Conservation (phyloP, 2,329 filamentous ascomycete species). For the Calonectria leucothoes region DNA sequence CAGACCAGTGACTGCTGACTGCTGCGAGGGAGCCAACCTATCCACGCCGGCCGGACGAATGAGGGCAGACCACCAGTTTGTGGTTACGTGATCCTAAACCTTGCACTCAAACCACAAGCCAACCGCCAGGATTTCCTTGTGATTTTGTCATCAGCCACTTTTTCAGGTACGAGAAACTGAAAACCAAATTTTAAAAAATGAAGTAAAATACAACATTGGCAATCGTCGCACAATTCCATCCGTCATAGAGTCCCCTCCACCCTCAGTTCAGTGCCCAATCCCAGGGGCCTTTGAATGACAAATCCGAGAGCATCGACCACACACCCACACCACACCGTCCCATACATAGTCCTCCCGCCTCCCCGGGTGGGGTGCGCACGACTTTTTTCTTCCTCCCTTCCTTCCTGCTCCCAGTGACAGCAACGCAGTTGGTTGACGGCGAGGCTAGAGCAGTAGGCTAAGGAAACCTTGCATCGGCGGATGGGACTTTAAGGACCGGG, state of each 20-base stretch:
- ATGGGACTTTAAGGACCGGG: neutral
- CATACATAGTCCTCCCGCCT: neutral
- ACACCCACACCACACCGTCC: neutral
- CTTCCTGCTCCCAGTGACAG: neutral
- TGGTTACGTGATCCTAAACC: conserved; percentile 1
- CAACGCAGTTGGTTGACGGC: neutral
- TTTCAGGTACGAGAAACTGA: neutral
- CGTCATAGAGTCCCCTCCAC: neutral
- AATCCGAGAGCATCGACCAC: conserved; percentile 3
- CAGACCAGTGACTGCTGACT: neutral
- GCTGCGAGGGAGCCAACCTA: neutral
- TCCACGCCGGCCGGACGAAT: neutral
- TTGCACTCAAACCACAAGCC: neutral
- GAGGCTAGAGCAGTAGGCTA: neutral
- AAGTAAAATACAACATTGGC: neutral
- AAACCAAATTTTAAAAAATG: too few relatives aligned
- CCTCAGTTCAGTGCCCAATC: neutral
- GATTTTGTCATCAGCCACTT: neutral
- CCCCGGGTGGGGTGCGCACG: conserved; percentile 6
- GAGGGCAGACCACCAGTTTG: conserved; percentile 3
- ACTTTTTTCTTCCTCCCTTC: neutral
- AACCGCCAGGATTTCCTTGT: neutral
- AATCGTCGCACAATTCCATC: neutral
- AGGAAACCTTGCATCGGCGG: conserved; percentile 8
- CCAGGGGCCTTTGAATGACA: neutral